Base-by-base conservation (phyloP, 2,329 filamentous ascomycete species). In the Phialophora verrucosa region DNA sequence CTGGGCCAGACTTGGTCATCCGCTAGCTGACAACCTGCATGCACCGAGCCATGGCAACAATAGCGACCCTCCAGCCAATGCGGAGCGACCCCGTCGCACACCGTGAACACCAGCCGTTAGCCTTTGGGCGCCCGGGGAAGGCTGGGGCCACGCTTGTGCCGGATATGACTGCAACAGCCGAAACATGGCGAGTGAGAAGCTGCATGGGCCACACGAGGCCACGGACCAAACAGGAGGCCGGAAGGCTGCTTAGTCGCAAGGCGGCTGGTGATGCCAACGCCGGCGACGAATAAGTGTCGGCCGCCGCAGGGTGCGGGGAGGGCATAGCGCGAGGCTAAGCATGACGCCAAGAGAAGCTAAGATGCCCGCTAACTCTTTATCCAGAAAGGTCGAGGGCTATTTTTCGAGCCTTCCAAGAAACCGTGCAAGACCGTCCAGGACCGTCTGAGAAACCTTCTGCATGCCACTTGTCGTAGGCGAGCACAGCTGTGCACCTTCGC, bases 131-230 rank as follows among this genome's bases (percentile, higher is more conserved):
- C 38, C 38, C 38, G 38, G 38, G 38, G 38, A 44, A 44, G 38
- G 38, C 38, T 44, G 38, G 38, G 38, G 14, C 38, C 38, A 44
- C 38, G 38, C 38, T 44, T 44, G 38, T 44, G 38, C 14, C 38
- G 38, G 38, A 44, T 44, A 17, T 44, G 38, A 44, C 38, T 44
- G 38, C 38, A n/a, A 44, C 17, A 44, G 38, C 38, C 38, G 38
- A 44, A 44, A 44, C 38, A 44, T 44, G 38, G 38, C 38, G 38
- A 44, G 38, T 44, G 38, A 44, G 38, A 44, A n/a, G 38, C 38
- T n/a, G 38, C 38, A 44, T 44, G 17, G 14, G 4, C 14, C n/a
- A 20, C 38, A 44, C 38, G 38, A 44, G 38, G 14, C 38, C 2
- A n/a, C 38, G 5, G 38, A 44, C 38, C 38, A 44, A 44, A 17